Percentiles rank a stretch among this genome's conserved stretches.
phyloP scores from a whole-genome alignment of 129 eudicot species.

The Chrysanthemum makinoi region DNA sequence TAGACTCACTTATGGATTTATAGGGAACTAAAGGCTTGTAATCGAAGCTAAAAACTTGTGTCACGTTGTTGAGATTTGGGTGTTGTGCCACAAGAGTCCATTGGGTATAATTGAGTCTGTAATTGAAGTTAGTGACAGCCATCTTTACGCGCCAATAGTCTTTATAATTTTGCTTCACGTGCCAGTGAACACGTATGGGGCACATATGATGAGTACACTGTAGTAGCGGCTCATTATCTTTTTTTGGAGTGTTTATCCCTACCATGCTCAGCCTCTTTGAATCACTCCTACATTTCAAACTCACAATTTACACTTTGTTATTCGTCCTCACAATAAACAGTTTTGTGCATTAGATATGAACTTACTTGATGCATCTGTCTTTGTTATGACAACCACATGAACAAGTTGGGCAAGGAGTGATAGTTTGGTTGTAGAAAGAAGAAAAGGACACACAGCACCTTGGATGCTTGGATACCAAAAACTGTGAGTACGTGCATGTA shows the following conservation, averaged over 20 bases:
- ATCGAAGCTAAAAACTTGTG: conserved; percentile 86
- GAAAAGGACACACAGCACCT: conserved; percentile 81
- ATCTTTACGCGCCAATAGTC: conserved; percentile 85
- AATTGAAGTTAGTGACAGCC: conserved; percentile 75
- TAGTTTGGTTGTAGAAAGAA: conserved; percentile 70
- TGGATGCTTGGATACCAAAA: conserved; percentile 55
- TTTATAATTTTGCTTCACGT: conserved; percentile 68
- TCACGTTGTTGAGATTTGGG: conserved; percentile 84
- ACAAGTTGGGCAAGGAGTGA: conserved; percentile 81
- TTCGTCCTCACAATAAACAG: background rate
- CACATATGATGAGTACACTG: conserved; percentile 95
- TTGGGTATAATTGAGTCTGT: conserved; percentile 64
- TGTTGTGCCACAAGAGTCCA: conserved; percentile 93
- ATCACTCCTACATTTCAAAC: conserved; percentile 44
- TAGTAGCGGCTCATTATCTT: conserved; percentile 62
- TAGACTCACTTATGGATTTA: conserved; percentile 69
- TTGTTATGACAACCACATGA: conserved; percentile 80
- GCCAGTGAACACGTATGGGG: conserved; percentile 90
- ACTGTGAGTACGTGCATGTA: conserved; percentile 80
- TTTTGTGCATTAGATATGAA: background rate
- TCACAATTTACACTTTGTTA: background rate
- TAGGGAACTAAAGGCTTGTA: conserved; percentile 83
- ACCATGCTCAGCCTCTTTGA: conserved; percentile 43
- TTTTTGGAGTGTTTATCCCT: conserved; percentile 70
- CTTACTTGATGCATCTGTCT: conserved; percentile 65